Base-by-base conservation (phyloP, 371 early-diverging fungal genomes). In the Apophysomyces sp. region DNA sequence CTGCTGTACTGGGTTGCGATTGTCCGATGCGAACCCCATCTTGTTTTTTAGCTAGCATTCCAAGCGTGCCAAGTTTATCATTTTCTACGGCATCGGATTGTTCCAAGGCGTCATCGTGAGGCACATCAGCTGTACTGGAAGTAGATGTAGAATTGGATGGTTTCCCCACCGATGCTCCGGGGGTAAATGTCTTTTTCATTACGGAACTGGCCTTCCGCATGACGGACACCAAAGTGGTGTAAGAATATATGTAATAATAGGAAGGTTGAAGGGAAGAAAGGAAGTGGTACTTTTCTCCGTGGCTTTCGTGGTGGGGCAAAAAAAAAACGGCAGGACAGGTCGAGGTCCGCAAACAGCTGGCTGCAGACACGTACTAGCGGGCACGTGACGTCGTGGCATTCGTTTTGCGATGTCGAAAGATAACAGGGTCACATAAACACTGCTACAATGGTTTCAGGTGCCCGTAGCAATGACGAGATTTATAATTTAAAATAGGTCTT, bases 1-100 rank as follows among this genome's bases (percentile, higher is more conserved):
- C 98, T 7, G 97, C 90, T 12, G n/a, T 52, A 8, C 28, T 15
- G 6, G 39, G 4, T 13, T 21, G 53, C 15, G 32, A 24, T 30
- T 55, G 36, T 36, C 36, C 21, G 32, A 28, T 6, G 2, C 40
- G 24, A 24, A 55, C 2, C 7, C 16, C 55, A 21, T 55, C 55
- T 11, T 37, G 55, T 16, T 37, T 57, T 37, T 18, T 44, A 21
- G 49, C 49, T 18, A 44, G 21, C 11, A 11, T 21, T 18, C 49
- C 11, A 44, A 44, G 49, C 11, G 49, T 44, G n/a, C 49, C 49
- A 44, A 44, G 49, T 11, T 44, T 44, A 21, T 44, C 49, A 7
- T n/a, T 49, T 49, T 27, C 44, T 49, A 51, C 34, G 32, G 58
- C 40, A 63, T 57, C 39, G 40, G 26, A 40, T n/a, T 56, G 57